Conservation (phyloP, 306 rosid genomes). For the Rosa rugosa region DNA sequence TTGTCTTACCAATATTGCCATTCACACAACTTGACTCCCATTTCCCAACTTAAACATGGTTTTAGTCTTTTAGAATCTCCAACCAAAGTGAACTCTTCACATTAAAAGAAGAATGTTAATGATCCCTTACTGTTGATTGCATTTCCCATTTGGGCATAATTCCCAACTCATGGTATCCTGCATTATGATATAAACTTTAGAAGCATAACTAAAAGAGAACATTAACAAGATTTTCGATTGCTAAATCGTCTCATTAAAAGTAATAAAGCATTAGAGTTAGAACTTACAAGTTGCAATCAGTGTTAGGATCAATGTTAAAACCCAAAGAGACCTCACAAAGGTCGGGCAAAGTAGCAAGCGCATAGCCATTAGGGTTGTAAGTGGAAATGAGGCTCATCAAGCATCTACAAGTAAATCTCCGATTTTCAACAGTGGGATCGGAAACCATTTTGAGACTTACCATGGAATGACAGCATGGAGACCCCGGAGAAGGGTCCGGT, state of each 20-base stretch:
- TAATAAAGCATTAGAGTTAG: not conserved
- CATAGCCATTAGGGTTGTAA: conserved; percentile 41
- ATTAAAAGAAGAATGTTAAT: not conserved
- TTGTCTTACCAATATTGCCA: not conserved
- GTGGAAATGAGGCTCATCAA: conserved; percentile 44
- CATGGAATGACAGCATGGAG: conserved; percentile 58
- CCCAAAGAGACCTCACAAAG: conserved; percentile 63
- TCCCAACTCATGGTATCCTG: conserved; percentile 25
- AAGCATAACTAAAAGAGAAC: not conserved
- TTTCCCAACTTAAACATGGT: not conserved
- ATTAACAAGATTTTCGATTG: not conserved
- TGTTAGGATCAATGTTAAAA: conserved; percentile 46
- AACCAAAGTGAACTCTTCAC: not conserved
- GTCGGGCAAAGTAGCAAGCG: conserved; percentile 50
- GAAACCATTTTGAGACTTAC: conserved; percentile 31
- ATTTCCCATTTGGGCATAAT: not conserved
- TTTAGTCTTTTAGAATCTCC: not conserved
- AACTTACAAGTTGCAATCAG: conserved; percentile 41
- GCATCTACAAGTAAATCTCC: conserved; percentile 44
- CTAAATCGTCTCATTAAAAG: not conserved
- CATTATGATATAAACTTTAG: conserved; percentile 12
- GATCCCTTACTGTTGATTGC: not conserved
- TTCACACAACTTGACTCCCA: not conserved
- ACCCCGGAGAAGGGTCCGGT: conserved; percentile 54
- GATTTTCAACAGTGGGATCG: conserved; percentile 20